Base-by-base conservation (phyloP, 2,329 filamentous ascomycete genomes). In the Aspergillus tamarii region DNA sequence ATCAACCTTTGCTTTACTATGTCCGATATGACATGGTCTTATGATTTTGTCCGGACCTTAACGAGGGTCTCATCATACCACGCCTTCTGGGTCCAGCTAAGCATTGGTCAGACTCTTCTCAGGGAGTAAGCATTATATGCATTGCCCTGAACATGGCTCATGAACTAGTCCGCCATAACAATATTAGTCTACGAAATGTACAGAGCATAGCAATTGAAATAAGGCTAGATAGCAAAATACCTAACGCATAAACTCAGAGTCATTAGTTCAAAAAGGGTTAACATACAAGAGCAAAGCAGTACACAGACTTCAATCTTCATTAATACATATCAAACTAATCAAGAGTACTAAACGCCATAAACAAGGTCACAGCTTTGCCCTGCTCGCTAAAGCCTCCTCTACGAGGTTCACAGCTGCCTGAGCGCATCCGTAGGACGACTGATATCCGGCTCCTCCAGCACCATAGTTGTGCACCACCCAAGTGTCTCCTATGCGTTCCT, bases 341-440 rank as follows among this genome's bases (percentile, higher is more conserved):
- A 41, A n/a, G 19, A 3, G n/a, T 1, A 41, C 14, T 41, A 19
- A 41, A 41, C 39, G 4, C 39, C 39, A n/a, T 0, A 41, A 10
- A n/a, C 7, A 41, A 41, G 19, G 39, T 41, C 39, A 63, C 28
- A 64, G 45, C 53, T 54, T 60, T 16, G 58, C 57, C 19, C 21
- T 30, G 21, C 7, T 21, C 3, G 21, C 34, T 14, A 60, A 43
- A 9, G 46, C 57, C 16, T 65, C 60, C 43, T 53, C 43, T 6
- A 60, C 56, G 14, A 64, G 57, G 52, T 59, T 32, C 12, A 89
- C 84, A 0, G 88, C 89, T 41, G 83, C 82, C 73, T 89, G 82
- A 0, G 90, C 87, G 75, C 89, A 91, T 0, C 90, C 91, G 76
- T 90, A 93, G 11, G 80, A 83, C 8, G 77, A 76, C 69, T 86